Conservation (phyloP, 345 rosid species). For the Eucalyptus sideroxylon region DNA sequence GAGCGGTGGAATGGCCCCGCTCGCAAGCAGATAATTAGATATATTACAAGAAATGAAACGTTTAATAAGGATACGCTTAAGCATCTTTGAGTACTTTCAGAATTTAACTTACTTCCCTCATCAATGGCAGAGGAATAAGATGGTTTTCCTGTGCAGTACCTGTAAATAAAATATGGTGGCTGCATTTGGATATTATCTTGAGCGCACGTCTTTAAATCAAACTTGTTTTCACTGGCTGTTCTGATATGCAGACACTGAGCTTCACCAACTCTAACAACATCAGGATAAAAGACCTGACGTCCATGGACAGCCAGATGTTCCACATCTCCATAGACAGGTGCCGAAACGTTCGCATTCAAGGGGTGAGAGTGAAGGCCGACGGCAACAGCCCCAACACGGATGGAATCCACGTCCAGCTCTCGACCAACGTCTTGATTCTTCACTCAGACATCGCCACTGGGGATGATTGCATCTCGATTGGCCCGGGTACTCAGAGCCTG, state of each 20-base stretch:
- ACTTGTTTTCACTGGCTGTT: background rate
- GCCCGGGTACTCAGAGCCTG: conserved; percentile 8
- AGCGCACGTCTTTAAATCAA: background rate
- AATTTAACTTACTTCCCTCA: background rate
- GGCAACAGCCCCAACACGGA: conserved; percentile 14
- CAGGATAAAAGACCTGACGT: background rate
- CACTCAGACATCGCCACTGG: conserved; percentile 1
- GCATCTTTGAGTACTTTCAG: background rate
- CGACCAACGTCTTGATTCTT: background rate
- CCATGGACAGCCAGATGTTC: conserved; percentile 7
- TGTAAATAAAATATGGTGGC: background rate
- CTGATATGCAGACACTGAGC: background rate
- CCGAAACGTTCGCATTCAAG: background rate
- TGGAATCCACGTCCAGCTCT: conserved; percentile 9
- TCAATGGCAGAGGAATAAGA: background rate
- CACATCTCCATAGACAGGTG: conserved; percentile 7
- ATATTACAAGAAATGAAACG: background rate
- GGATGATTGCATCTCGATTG: conserved; percentile 15
- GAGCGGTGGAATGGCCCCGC: background rate
- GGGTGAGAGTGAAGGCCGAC: background rate
- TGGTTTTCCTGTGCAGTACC: background rate
- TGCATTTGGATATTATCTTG: background rate
- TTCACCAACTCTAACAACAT: background rate
- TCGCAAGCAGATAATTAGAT: background rate
- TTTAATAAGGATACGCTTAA: background rate